Conservation (phyloP, 1,284 basidiomycete species). For the Malassezia obtusa region DNA sequence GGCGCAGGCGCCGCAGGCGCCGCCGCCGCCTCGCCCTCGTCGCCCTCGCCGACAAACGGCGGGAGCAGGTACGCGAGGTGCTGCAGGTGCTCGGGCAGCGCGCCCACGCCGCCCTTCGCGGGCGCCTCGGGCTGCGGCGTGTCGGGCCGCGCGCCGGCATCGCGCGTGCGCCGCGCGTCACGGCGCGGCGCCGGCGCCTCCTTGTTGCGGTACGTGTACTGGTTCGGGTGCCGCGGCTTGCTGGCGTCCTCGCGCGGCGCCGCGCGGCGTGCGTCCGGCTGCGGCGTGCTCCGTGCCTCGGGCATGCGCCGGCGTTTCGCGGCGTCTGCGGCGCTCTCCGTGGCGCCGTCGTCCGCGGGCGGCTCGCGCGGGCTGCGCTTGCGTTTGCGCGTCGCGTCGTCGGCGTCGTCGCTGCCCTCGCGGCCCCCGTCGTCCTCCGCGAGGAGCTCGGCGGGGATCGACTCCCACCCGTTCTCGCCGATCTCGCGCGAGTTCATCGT, state of each 20-base stretch:
- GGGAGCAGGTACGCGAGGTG: conserved; percentile 79
- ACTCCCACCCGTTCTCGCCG: conserved; percentile 79
- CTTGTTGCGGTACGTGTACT: conserved; percentile 51
- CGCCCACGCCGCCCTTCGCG: conserved; percentile 39
- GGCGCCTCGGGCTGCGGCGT: conserved; percentile 27
- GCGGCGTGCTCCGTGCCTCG: neutral
- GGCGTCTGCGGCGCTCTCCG: conserved; percentile 16
- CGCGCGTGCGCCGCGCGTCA: conserved; percentile 5
- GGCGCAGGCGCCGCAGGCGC: conserved; percentile 1
- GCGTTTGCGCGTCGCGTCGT: conserved; percentile 17
- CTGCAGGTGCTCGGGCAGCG: conserved; percentile 82
- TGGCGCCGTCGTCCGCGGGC: conserved; percentile 17
- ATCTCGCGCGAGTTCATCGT: conserved; percentile 96
- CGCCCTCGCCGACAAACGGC: conserved; percentile 51
- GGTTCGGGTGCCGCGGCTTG: conserved; percentile 51
- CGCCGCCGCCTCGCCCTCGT: neutral
- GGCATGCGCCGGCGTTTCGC: conserved; percentile 31
- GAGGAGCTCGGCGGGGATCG: conserved; percentile 50
- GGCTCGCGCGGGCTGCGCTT: conserved; percentile 14
- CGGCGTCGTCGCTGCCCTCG: conserved; percentile 15
- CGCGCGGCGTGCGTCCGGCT: conserved; percentile 15
- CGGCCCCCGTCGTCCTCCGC: conserved; percentile 51
- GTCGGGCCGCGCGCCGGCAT: conserved; percentile 21
- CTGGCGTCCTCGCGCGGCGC: conserved; percentile 2
- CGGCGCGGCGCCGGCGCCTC: conserved; percentile 24